phyloP scores from a whole-genome alignment of 768 basidiomycete genomes.

The Cystofilobasidium capitatum region DNA sequence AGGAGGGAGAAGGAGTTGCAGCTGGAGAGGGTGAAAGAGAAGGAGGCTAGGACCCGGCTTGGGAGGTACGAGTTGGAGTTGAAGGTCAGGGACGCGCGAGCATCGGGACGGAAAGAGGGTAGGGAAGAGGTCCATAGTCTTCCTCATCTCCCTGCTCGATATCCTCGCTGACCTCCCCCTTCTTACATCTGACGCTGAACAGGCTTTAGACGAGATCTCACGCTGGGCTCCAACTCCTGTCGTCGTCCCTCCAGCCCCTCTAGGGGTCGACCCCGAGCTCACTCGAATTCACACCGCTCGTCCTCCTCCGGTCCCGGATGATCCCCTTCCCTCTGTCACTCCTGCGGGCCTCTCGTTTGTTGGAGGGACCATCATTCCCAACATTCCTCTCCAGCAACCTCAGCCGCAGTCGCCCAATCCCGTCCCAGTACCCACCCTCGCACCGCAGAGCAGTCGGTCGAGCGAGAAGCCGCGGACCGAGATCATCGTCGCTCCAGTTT shows the following conservation, averaged over 20 bases:
- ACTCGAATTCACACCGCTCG: background rate
- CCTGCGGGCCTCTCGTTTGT: too few relatives aligned
- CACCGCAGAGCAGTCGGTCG: too few relatives aligned
- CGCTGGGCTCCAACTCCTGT: background rate
- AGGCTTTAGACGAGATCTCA: slow-evolving; percentile 1
- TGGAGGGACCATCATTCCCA: too few relatives aligned
- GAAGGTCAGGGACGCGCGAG: background rate
- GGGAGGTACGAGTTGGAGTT: background rate
- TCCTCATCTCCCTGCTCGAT: background rate
- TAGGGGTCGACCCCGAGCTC: background rate
- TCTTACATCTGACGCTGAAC: background rate
- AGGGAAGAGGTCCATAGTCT: background rate
- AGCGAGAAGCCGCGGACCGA: too few relatives aligned
- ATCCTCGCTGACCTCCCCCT: background rate
- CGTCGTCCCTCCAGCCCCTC: background rate
- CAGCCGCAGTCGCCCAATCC: background rate
- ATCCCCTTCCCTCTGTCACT: too few relatives aligned
- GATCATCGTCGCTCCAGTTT: too few relatives aligned
- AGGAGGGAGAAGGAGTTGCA: background rate
- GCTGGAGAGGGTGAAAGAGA: background rate
- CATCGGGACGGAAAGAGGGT: background rate
- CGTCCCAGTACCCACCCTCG: background rate
- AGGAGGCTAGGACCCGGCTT: background rate
- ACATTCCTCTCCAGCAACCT: too few relatives aligned
- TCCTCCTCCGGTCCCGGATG: too few relatives aligned